Evolutionary conservation across 345 rosid species (phyloP), one percentile per base, ranked within the genome.

Genomic region (Hirschfeldia incana): DNA sequence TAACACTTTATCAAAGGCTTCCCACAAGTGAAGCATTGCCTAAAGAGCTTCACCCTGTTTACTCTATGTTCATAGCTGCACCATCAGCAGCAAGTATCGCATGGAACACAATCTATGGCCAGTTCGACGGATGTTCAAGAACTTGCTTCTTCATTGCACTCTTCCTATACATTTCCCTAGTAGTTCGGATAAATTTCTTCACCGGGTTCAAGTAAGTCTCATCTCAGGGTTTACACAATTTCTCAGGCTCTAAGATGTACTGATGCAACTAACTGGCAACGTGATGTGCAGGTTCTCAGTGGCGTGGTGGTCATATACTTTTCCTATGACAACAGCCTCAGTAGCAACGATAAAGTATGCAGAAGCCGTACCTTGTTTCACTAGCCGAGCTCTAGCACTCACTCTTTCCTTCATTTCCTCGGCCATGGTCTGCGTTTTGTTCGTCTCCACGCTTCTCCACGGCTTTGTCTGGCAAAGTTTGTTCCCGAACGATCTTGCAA

Each of bases 261-360:
- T n/a, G 62, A 63, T 80, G 63, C 8, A 61, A 65, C 67, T 76
- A 13, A 69, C 4, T 36, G 16, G 27, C 36, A 10, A 8, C 30
- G 15, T 64, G 4, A 16, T 76, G 51, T n/a, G 72, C 87, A 91
- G 96, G 83, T 95, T 95, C 68, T 95, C 98, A 0, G 92, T 92
- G 65, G 96, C 98, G 13, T 92, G 97, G 98, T 94, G 98, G 98
- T 89, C 99, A 5, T 95, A 95, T 79, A 95, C 98, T 53, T 92
- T 95, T 55, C 98, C 97, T 2, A 95, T 95, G 99, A 93, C 97
- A 46, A 91, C 97, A 0, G 93, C 83, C 32, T 89, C 98, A 15
- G 94, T 95, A 73, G 97, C 99, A 7, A 90, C 94, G 0, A 88
- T 95, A 72, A 93, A 91, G 85, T 91, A 90, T 69, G 94, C 97